Evolutionary conservation across 2,329 filamentous ascomycete species (phyloP), one percentile per base, ranked within the genome.

Genomic region (Cercospora beticola): DNA sequence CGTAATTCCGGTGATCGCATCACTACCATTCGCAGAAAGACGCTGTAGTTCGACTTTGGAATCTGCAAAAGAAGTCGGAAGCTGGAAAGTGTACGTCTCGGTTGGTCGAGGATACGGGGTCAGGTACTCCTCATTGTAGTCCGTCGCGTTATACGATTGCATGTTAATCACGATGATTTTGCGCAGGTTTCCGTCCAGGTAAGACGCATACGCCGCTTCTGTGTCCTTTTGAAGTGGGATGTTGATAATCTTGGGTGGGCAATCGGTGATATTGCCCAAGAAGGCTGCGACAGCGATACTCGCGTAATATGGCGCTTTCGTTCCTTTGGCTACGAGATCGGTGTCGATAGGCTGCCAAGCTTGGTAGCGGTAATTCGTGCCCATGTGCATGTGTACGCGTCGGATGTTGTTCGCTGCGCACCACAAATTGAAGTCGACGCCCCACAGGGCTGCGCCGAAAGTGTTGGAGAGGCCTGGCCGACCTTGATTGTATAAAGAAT

Each of bases 371-470:
- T 87, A 90, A 75, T 89, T 83, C 14, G 86, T 88, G 10, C 88
- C 88, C 80, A 86, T 84, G 77, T 90, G 88, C 86, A 90, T 87
- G 74, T 89, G 86, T 2, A 87, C 82, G 21, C 88, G 83, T 56
- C 80, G 79, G 78, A 90, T 85, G 16, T 85, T 85, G 2, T 83
- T 82, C 0, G 84, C 80, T 1, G 88, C 88, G 64, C 83, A 83
- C 74, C 85, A 86, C 5, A 90, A 80, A 71, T 85, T 86, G 79
- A 89, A 90, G 77, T 90, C 88, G 12, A 89, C 74, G 26, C 82
- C 86, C 88, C 88, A 90, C 18, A 90, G 85, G 9, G 88, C 87
- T 9, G 88, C 88, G 40, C 88, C 88, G 75, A 90, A 90, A 0
- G 86, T 82, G 79, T 90, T 88, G 46, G 86, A 89, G 18, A 90